Evolutionary conservation across 441 rosid genomes (phyloP).

Genomic region (Populus tomentosa): DNA sequence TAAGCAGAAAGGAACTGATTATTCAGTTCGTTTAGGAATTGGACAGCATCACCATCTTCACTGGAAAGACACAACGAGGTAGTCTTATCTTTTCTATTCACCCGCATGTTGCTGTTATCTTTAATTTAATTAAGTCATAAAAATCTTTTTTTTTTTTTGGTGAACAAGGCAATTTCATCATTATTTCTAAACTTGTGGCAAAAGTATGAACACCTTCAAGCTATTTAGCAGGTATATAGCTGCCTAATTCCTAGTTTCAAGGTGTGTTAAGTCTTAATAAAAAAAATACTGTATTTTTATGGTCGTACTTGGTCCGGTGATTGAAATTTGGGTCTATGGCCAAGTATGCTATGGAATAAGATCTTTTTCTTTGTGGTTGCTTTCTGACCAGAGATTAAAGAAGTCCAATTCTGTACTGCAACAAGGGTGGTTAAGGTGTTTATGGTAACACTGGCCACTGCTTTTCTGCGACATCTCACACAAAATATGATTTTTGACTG

Average conservation of each 20-base stretch:
- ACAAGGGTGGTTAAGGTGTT: not conserved
- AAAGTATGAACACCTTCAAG: not conserved
- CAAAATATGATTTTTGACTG: too few relatives aligned
- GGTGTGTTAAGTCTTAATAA: not conserved
- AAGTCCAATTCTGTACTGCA: not conserved
- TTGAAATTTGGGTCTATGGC: not conserved
- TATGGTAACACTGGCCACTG: not conserved
- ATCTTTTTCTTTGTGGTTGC: not conserved
- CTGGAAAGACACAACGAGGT: slow-evolving; percentile 83
- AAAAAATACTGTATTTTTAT: too few relatives aligned
- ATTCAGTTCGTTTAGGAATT: slow-evolving; percentile 55
- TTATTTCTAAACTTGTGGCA: not conserved
- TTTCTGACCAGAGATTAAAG: not conserved
- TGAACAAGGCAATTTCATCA: not conserved
- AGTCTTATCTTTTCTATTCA: slow-evolving; percentile 16
- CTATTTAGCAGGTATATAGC: not conserved
- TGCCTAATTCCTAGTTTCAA: not conserved
- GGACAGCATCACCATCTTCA: slow-evolving; percentile 90
- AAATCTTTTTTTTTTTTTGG: too few relatives aligned
- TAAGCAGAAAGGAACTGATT: slow-evolving; percentile 89
- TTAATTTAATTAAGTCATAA: not conserved
- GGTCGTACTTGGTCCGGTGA: not conserved
- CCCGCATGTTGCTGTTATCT: not conserved
- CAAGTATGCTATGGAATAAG: not conserved
- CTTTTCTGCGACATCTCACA: not conserved